Base-by-base conservation (phyloP, 768 basidiomycete genomes). In the Russula earlei region DNA sequence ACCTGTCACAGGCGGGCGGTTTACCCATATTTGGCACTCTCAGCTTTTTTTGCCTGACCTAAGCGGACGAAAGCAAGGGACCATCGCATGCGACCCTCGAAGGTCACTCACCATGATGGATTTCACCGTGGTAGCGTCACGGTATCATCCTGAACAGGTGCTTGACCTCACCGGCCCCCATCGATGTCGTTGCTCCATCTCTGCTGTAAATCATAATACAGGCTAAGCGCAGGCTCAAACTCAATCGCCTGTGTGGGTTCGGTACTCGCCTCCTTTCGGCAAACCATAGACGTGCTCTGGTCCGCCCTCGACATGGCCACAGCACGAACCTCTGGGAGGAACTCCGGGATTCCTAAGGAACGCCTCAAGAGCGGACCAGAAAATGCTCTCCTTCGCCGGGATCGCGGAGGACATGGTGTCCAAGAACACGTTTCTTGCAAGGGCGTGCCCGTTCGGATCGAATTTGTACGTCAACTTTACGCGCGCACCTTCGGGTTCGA, bases 401-500 rank as follows among this genome's bases (percentile, higher is more conserved):
- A 7, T 29, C 29, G 17, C 5, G 2, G 27, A 11, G 27, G 20
- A 2, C 4, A 3, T 17, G 1, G 15, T 24, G n/a, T 27, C 33
- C n/a, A 19, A 37, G 0, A 12, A 17, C n/a, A 44, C n/a, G 29
- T 34, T 20, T 41, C 58, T 54, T 19, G 47, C n/a, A 27, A 20
- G 41, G 31, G 33, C 11, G 9, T 10, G 15, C 19, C 22, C 33
- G 12, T 50, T 54, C 42, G 37, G 59, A 66, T 69, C 68, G 20
- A 76, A 69, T 53, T 76, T 75, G 64, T 72, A 76, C 0, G 76
- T 74, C 46, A 79, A 43, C 2, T 74, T 78, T 33, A 78, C 67
- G n/a, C 2, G 69, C n/a, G 67, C 38, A 47, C 78, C 74, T 49
- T 78, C 75, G 58, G 77, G 75, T 49, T 76, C 71, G 56, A 77